Evolutionary conservation across 2,329 filamentous ascomycete species (phyloP).

Genomic region (Penicillium sp.): DNA sequence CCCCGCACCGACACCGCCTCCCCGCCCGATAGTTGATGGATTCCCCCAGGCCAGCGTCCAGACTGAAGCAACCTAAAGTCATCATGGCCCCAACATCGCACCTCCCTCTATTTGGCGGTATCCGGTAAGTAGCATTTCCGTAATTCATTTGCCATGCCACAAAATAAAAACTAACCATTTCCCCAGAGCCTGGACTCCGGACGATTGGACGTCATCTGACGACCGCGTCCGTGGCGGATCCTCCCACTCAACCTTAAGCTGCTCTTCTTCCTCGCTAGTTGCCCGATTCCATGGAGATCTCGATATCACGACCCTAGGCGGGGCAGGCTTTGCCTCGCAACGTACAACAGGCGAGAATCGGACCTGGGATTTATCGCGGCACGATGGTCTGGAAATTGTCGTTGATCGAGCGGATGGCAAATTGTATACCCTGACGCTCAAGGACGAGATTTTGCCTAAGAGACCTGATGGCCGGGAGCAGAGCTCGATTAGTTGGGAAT

Average conservation of each 20-base stretch:
- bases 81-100: slow-evolving; percentile 18
- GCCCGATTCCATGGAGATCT: slow-evolving; percentile 69
- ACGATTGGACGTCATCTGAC: slow-evolving; percentile 71
- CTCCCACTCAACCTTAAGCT: slow-evolving; percentile 59
- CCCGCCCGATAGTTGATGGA: background rate
- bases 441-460: slow-evolving; percentile 66
- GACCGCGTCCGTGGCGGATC: slow-evolving; percentile 77
- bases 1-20: slow-evolving; percentile 12
- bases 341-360: slow-evolving; percentile 63
- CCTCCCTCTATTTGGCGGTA: slow-evolving; percentile 23
- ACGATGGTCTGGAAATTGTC: slow-evolving; percentile 64
- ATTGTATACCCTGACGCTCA: slow-evolving; percentile 74
- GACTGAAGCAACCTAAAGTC: slow-evolving; percentile 3
- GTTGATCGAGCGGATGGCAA: slow-evolving; percentile 62
- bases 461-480: slow-evolving; percentile 68
- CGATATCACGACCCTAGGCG: slow-evolving; percentile 75
- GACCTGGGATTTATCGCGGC: slow-evolving; percentile 66
- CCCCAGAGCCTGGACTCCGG: slow-evolving; percentile 18
- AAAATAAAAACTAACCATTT: background rate
- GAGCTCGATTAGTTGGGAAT: slow-evolving; percentile 75
- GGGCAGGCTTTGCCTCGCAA: slow-evolving; percentile 82
- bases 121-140: slow-evolving; percentile 7
- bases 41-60: background rate
- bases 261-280: slow-evolving; percentile 36
- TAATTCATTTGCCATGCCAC: slow-evolving; percentile 1